phyloP scores from a whole-genome alignment of 805 yeast species.

The Debaryomyces castellii region DNA sequence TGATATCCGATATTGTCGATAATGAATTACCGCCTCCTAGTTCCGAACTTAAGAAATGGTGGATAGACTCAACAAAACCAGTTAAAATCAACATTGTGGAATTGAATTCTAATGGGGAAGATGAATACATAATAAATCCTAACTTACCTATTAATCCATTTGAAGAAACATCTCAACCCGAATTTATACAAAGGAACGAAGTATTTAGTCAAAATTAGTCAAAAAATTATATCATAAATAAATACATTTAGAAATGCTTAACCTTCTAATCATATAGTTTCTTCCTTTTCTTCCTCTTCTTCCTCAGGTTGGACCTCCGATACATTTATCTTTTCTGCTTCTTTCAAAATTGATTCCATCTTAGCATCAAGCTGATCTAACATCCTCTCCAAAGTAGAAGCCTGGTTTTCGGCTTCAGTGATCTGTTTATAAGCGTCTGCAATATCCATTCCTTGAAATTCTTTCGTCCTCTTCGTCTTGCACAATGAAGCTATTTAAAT shows the following conservation, averaged over 20 bases:
- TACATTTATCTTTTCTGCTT: slow-evolving; percentile 37
- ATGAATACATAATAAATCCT: slow-evolving; percentile 60
- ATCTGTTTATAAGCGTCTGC: slow-evolving; percentile 60
- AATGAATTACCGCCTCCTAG: slow-evolving; percentile 83
- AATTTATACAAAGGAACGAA: slow-evolving; percentile 40
- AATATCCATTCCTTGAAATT: slow-evolving; percentile 31
- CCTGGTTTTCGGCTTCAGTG: slow-evolving; percentile 63
- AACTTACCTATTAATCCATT: slow-evolving; percentile 73
- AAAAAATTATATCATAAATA: background rate
- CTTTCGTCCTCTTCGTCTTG: slow-evolving; percentile 25
- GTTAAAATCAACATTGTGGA: slow-evolving; percentile 64
- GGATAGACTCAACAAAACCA: slow-evolving; percentile 77
- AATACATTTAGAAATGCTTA: background rate
- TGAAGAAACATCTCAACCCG: slow-evolving; percentile 48
- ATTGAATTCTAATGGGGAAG: slow-evolving; percentile 23
- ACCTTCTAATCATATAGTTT: background rate
- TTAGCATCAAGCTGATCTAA: slow-evolving; percentile 64
- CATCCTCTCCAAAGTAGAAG: slow-evolving; percentile 63
- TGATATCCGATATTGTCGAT: slow-evolving; percentile 23
- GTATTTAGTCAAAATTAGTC: background rate
- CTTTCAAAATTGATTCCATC: slow-evolving; percentile 56
- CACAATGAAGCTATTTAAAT: background rate
- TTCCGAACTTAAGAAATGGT: slow-evolving; percentile 82
- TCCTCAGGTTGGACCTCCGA: background rate
- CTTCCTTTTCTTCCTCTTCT: slow-evolving; percentile 3